Percentiles rank a stretch among this genome's conserved stretches.
Conservation (phyloP, 1,284 basidiomycete species). For the Ustilago xerochloae region DNA sequence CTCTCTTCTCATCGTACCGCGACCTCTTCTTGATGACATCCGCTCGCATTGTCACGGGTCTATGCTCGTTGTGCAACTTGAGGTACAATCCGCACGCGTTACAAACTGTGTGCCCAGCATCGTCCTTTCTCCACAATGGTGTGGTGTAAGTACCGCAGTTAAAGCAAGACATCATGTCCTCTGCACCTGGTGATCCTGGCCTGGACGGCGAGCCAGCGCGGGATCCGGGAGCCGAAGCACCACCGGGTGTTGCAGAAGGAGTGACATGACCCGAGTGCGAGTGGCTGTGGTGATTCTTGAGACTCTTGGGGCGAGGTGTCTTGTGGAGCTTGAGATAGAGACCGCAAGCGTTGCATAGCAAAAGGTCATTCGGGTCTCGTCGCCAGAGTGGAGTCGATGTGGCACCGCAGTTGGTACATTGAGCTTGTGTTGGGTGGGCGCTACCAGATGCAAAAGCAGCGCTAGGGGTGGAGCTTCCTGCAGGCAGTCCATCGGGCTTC, state of each 20-base stretch:
- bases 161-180: constrained; percentile 54
- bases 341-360: constrained; percentile 66
- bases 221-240: constrained; percentile 43
- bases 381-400: constrained; percentile 64
- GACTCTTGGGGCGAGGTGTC: constrained; percentile 58
- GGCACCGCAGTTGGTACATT: constrained; percentile 65
- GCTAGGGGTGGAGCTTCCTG: constrained; percentile 21
- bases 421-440: constrained; percentile 31
- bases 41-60: constrained; percentile 61
- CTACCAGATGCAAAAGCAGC: constrained; percentile 23
- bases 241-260: constrained; percentile 47
- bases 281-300: constrained; percentile 55
- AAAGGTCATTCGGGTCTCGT: constrained; percentile 56
- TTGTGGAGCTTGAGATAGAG: constrained; percentile 67
- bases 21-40: constrained; percentile 65
- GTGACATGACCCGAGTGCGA: constrained; percentile 50
- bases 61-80: constrained; percentile 61
- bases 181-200: constrained; percentile 25
- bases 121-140: constrained; percentile 65
- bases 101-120: constrained; percentile 59
- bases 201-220: constrained; percentile 34
- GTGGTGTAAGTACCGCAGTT: constrained; percentile 66
- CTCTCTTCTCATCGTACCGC: constrained; percentile 58
- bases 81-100: constrained; percentile 64
- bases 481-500: constrained; percentile 13